These are phyloP conservation scores for Colletotrichum brevisporum DNA, from an alignment of 2,329 filamentous ascomycete species.

Conservation along the genomic window DNA sequence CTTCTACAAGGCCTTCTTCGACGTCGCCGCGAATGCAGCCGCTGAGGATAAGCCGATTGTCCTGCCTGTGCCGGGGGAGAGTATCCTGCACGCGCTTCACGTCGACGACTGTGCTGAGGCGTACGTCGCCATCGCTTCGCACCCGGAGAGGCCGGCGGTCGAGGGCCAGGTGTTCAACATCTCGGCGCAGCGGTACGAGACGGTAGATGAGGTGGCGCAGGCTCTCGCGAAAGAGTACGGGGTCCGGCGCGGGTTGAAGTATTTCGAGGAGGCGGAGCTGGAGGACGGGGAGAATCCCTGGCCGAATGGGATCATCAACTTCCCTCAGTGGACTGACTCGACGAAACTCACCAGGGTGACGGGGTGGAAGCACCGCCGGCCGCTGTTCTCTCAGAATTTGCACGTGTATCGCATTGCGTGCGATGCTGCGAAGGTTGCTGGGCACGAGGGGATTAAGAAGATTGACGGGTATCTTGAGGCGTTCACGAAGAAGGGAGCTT, in stretches of 20 bases:
- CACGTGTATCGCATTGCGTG: slow-evolving; percentile 55
- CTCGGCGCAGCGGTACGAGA: slow-evolving; percentile 60
- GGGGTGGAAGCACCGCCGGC: slow-evolving; percentile 56
- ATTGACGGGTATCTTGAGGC: neutral
- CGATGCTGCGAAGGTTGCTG: slow-evolving; percentile 47
- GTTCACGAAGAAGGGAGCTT: neutral
- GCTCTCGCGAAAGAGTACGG: slow-evolving; percentile 58
- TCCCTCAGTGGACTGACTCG: slow-evolving; percentile 60
- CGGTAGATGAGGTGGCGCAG: slow-evolving; percentile 53
- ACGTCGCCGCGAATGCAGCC: slow-evolving; percentile 47
- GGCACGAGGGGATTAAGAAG: slow-evolving; percentile 16
- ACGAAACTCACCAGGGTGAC: slow-evolving; percentile 56
- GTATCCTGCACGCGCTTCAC: slow-evolving; percentile 62
- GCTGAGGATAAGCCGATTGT: slow-evolving; percentile 43
- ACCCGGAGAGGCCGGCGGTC: slow-evolving; percentile 50
- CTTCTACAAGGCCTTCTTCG: slow-evolving; percentile 58
- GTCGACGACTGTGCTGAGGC: slow-evolving; percentile 65
- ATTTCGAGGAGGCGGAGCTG: slow-evolving; percentile 42
- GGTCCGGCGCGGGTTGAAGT: slow-evolving; percentile 49
- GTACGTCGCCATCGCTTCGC: slow-evolving; percentile 60
- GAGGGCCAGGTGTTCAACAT: slow-evolving; percentile 61
- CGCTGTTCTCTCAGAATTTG: slow-evolving; percentile 54
- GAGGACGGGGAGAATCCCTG: slow-evolving; percentile 17
- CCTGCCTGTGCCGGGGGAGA: slow-evolving; percentile 52
- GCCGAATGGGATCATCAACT: slow-evolving; percentile 50